These are phyloP conservation scores for Plasmodium malariae DNA, from an alignment of 169 alveolate genomes.

Conservation along the genomic window DNA sequence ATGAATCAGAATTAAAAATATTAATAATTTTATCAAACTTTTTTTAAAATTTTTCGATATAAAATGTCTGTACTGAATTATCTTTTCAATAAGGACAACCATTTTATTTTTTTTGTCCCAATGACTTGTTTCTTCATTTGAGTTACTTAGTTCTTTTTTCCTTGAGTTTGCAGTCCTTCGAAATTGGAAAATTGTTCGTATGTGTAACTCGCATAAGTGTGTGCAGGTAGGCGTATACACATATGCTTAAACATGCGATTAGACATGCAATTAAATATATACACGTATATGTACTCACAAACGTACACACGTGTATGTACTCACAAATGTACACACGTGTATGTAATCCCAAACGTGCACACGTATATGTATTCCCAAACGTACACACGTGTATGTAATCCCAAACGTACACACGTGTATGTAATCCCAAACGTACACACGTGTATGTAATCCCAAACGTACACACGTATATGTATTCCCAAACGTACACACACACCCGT, in stretches of 20 bases:
- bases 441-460: too few species aligned
- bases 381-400: neutral
- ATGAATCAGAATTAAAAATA: slow-evolving; percentile 31
- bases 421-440: too few species aligned
- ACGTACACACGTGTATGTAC: neutral
- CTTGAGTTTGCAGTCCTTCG: neutral
- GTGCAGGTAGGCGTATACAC: neutral
- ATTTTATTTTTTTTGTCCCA: neutral
- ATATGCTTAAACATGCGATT: neutral
- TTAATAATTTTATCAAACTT: slow-evolving; percentile 44
- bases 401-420: too few species aligned
- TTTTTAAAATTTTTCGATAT: slow-evolving; percentile 33
- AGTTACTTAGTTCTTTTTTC: neutral
- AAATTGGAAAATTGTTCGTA: too few species aligned
- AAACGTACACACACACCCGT: too few species aligned
- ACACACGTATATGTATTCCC: too few species aligned
- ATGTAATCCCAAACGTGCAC: too few species aligned
- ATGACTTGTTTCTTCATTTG: neutral
- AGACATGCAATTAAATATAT: neutral
- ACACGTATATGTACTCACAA: neutral
- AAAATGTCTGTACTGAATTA: slow-evolving; percentile 16
- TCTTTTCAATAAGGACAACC: neutral
- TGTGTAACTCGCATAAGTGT: too few species aligned
- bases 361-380: too few species aligned
- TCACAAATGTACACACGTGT: too few species aligned